These are phyloP conservation scores for Pascua sp. DNA, from an alignment of 1,284 basidiomycete species.

Conservation along the genomic window DNA sequence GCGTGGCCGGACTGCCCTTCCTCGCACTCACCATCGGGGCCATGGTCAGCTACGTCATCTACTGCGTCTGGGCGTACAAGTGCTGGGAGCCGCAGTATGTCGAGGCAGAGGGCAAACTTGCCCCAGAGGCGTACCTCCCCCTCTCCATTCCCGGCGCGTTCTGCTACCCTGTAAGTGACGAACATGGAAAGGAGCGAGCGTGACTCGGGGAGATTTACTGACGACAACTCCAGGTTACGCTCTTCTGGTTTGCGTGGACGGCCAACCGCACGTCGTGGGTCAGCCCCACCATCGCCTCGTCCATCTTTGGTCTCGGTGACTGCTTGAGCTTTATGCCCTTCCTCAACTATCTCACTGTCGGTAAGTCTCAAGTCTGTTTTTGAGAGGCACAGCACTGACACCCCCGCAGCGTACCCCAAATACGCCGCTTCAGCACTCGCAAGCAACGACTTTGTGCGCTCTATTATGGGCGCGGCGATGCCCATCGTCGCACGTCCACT, in stretches of 20 bases:
- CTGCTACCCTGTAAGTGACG: conserved; percentile 40
- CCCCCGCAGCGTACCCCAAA: conserved; percentile 56
- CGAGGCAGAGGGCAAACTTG: conserved; percentile 11
- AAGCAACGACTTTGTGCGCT: conserved; percentile 49
- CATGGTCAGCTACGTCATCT: conserved; percentile 24
- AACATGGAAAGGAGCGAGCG: too few relatives aligned
- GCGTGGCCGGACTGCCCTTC: conserved; percentile 41
- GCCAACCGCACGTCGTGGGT: conserved; percentile 41
- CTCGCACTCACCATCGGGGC: conserved; percentile 36
- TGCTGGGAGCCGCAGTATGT: conserved; percentile 36
- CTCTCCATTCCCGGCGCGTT: conserved; percentile 41
- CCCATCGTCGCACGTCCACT: conserved; percentile 42
- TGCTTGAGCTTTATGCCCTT: conserved; percentile 28
- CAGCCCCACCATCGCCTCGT: conserved; percentile 36
- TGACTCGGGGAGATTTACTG: background rate
- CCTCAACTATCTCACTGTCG: conserved; percentile 60
- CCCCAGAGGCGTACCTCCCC: conserved; percentile 26
- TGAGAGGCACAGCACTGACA: too few relatives aligned
- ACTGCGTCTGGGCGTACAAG: conserved; percentile 32
- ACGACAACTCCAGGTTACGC: background rate
- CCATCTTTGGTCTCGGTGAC: conserved; percentile 38
- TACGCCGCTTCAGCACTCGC: conserved; percentile 53
- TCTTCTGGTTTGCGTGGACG: conserved; percentile 49
- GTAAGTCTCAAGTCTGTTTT: too few relatives aligned
- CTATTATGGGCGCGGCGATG: conserved; percentile 46